Evolutionary conservation across 2,329 filamentous ascomycete genomes (phyloP), one percentile per base, ranked within the genome.

Genomic region (Beauveria sp.): DNA sequence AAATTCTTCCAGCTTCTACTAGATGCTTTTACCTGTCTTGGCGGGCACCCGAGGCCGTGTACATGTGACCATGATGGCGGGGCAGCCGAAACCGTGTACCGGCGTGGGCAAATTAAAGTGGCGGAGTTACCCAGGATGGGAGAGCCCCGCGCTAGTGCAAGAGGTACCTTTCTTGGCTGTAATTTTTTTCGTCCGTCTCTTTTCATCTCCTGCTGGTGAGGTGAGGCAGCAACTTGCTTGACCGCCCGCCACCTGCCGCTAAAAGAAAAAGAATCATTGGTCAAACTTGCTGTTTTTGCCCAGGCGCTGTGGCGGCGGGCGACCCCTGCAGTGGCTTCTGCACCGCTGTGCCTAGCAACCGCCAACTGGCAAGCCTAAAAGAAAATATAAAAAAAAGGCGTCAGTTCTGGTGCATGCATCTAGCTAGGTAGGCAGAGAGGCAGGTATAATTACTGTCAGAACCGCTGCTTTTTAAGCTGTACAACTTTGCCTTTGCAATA

Each of bases 1-100:
- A 69, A 68, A 67, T 69, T 69, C 68, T 68, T 57, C 62, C 61
- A 46, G 61, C 57, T 69, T 69, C 68, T 61, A 68, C 54, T 55
- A 18, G 60, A 57, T 62, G 64, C 66, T 57, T 57, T 16, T 10
- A 18, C 55, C 46, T 18, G 55, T 49, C 55, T 48, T 57, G 28
- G 55, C 55, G 45, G 43, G 31, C 24, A 43, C 18, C 64, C 65
- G 64, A 64, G 64, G 67, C 16, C 14, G 20, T 34, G 62, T 63
- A 63, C 57, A 28, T 60, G 50, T 16, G 16, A 1, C 50, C 5
- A 16, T 16, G 42, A 63, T 59, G 51, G 56, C 61, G 61, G 54
- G 61, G 61, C 61, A 54, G 28, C 61, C 48, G 53, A 53, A 7
- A 42, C 12, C 40, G 5, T 49, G 61, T 62, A 62, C 54, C 54